Base-by-base conservation (phyloP, 495 filamentous ascomycete genomes). In the Penicillium coprophilum region DNA sequence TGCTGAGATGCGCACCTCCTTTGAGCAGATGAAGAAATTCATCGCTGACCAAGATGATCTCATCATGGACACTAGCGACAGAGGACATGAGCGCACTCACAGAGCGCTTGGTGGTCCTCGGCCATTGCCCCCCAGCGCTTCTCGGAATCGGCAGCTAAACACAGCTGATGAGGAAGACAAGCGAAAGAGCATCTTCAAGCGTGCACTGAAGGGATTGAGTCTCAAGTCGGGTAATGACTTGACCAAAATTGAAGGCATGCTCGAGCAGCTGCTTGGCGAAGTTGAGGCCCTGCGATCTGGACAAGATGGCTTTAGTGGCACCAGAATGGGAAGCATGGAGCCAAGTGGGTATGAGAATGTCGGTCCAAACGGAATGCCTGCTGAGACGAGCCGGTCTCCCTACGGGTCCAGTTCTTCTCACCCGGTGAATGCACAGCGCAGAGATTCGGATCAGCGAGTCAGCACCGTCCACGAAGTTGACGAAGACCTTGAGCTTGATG, bases 1-100 rank as follows among this genome's bases (percentile, higher is more conserved):
- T 15, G 91, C 95, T 11, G 94, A 99, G 66, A 96, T 97, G 92
- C 90, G 94, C 55, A 96, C 89, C 58, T 93, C 89, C 12, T 96
- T 97, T 66, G 92, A 97, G 63, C 92, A 96, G 60, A 89, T 99
- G 85, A 97, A 95, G 81, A 88, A 84, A 61, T 87, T 93, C 68
- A 84, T 99, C 41, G 86, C 85, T 2, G 88, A 93, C 41, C 91
- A 92, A 44, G 91, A 96, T 65, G 88, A 87, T 31, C 77, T 88
- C 44, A 85, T 96, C 58, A 88, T 96, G 69, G 86, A 87, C 34
- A 82, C 88, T 45, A 90, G 87, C 48, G 89, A 94, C 62, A 87
- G 87, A 60, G 89, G 91, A 65, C 92, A 93, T 24, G 91, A 97
- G 47, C 84, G 87, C 58, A 88, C 87, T 6, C 87, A 93, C 58